Conservation (phyloP, 176 grass and related monocot genomes). For the Triticum dicoccoides region DNA sequence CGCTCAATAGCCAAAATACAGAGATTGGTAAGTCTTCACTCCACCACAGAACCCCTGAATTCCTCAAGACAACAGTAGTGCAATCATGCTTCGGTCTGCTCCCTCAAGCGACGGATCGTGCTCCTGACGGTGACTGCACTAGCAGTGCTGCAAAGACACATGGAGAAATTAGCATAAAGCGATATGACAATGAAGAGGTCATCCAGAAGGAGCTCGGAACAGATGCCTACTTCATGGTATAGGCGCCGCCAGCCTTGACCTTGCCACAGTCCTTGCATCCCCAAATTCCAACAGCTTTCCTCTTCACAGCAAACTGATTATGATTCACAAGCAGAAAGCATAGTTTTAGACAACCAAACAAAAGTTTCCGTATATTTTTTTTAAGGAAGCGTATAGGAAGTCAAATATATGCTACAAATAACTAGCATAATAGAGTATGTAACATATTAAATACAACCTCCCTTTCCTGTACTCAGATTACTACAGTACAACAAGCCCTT, state of each 20-base stretch:
- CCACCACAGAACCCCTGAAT: constrained; percentile 9
- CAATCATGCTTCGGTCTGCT: constrained; percentile 77
- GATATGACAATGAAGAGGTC: not conserved
- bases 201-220: not conserved
- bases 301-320: constrained; percentile 82
- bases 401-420: not conserved
- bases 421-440: not conserved
- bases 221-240: constrained; percentile 68
- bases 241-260: constrained; percentile 84
- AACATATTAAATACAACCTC: too few species aligned
- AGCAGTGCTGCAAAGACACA: constrained; percentile 56
- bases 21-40: not conserved
- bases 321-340: not conserved
- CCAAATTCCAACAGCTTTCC: constrained; percentile 93
- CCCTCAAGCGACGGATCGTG: constrained; percentile 77
- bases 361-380: not conserved
- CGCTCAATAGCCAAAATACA: not conserved
- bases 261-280: constrained; percentile 93
- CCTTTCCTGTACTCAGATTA: not conserved
- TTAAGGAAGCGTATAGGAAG: not conserved
- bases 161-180: not conserved
- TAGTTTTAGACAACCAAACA: not conserved
- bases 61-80: not conserved
- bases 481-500: not conserved
- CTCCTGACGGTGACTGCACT: constrained; percentile 89